A percentile compares a stretch with the other conserved stretches of the same genome.
phyloP scores from a whole-genome alignment of 768 basidiomycete species.

The Hypsizygus marmoreus region DNA sequence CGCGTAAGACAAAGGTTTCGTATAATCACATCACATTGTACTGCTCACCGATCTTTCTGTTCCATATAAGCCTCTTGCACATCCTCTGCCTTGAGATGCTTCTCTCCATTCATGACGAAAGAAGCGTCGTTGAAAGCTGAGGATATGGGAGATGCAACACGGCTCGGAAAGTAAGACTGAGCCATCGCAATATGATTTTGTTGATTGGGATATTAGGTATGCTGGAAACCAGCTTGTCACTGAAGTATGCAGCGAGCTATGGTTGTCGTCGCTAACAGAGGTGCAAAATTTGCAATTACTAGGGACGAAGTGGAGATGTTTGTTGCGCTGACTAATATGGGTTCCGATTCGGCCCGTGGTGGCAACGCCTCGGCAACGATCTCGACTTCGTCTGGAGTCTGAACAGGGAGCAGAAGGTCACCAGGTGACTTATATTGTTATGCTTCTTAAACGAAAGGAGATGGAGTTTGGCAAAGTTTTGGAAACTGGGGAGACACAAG shows the following conservation, averaged over 20 bases:
- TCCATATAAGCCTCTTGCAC: conserved; percentile 76
- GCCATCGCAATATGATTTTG: conserved; percentile 35
- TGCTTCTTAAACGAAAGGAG: too few relatives aligned
- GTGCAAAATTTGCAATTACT: conserved; percentile 12
- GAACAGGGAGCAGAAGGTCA: too few relatives aligned
- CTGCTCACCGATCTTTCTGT: conserved; percentile 70
- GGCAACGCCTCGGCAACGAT: not conserved
- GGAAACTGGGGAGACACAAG: too few relatives aligned
- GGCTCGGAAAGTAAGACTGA: conserved; percentile 40
- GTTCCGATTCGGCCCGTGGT: conserved; percentile 15
- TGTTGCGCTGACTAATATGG: conserved; percentile 17
- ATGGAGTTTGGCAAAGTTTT: too few relatives aligned
- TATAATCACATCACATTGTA: not conserved
- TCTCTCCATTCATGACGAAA: conserved; percentile 36
- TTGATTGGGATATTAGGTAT: not conserved
- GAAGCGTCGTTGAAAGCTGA: conserved; percentile 30
- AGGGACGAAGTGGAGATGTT: not conserved
- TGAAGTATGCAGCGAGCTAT: conserved; percentile 12
- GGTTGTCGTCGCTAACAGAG: conserved; percentile 7
- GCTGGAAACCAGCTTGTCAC: conserved; percentile 12
- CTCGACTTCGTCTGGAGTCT: not conserved
- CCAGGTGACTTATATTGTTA: too few relatives aligned
- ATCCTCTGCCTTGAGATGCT: conserved; percentile 63
- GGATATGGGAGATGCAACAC: conserved; percentile 37
- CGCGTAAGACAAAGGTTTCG: conserved; percentile 8